Percentiles rank a stretch among this genome's conserved stretches.
Evolutionary conservation across 2,329 filamentous ascomycete genomes (phyloP).

Genomic region (Epichloe sylvatica): DNA sequence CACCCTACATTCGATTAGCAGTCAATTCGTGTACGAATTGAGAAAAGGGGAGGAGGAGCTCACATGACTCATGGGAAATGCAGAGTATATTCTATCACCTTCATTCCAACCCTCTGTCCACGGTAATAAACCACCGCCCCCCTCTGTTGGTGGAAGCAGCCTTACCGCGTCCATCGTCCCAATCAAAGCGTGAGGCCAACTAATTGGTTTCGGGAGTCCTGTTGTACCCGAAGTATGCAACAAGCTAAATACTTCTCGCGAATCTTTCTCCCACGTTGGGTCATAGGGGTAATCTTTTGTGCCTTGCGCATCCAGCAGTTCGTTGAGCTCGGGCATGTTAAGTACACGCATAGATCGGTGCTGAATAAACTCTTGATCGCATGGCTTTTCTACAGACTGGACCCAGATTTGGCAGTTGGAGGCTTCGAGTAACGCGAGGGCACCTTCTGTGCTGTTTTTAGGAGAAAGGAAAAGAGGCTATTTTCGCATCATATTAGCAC

Average conservation of each 20-base stretch:
- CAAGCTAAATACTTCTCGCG: conserved; percentile 11
- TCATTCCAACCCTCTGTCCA: too few species aligned
- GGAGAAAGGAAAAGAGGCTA: conserved; percentile 21
- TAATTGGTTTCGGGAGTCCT: too few species aligned
- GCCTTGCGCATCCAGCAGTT: conserved; percentile 12
- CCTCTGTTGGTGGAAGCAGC: too few species aligned
- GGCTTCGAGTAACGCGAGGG: conserved; percentile 19
- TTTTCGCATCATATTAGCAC: not conserved
- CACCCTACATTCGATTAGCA: too few species aligned
- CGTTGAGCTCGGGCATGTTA: conserved; percentile 15
- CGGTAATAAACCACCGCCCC: too few species aligned
- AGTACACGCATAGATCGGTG: conserved; percentile 15
- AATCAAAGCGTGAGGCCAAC: too few species aligned
- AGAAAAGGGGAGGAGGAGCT: too few species aligned
- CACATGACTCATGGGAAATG: too few species aligned
- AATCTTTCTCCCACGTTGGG: conserved; percentile 19
- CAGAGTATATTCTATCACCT: too few species aligned
- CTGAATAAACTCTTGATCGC: conserved; percentile 9
- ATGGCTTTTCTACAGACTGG: conserved; percentile 9
- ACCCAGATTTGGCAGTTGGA: conserved; percentile 20
- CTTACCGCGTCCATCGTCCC: too few species aligned
- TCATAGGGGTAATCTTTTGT: conserved; percentile 15
- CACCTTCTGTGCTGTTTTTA: conserved; percentile 20
- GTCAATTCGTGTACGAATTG: too few species aligned
- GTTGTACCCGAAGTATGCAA: too few species aligned